Base-by-base conservation (phyloP, 1,284 basidiomycete species). In the Trichosporon sp. region DNA sequence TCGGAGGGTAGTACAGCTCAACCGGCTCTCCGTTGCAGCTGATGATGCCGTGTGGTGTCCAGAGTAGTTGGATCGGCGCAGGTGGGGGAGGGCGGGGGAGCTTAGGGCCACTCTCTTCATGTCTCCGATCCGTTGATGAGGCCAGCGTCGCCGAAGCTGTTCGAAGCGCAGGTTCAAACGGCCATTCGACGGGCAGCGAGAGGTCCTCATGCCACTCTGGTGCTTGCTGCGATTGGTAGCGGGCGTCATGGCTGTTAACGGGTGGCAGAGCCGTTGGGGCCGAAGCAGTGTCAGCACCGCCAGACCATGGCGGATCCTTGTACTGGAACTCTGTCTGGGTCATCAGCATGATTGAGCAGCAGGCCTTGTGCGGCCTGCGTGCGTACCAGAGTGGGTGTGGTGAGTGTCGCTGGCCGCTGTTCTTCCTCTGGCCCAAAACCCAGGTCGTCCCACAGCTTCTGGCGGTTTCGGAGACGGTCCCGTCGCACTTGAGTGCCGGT, bases 1-100 rank as follows among this genome's bases (percentile, higher is more conserved):
- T 63, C 16, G 59, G 59, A 1, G 31, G 31, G 21, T 63, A 63
- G 32, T 37, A 21, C 12, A 63, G 59, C 59, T 63, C 16, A 5
- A 63, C 32, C 32, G 59, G 59, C 21, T 35, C 16, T 0, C 59
- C 59, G 8, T 63, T 63, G 32, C 59, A 63, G 14, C 59, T 63
- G 4, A 63, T n/a, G 59, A 63, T 63, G 10, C 59, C 59, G 32
- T 35, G 59, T 31, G 59, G 59, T 10, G 59, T 63, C 59, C 59
- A 63, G 7, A 63, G 32, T 4, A 63, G 32, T 31, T 63, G 59
- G 16, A 63, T 63, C 11, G 59, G 59, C 12, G 35, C 12, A 1
- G 59, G 10, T 7, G 12, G 31, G 14, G 32, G 59, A 35, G 3
- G 31, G 32, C 32, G 5, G 1, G 59, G 16, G 8, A 40, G 11